Evolutionary conservation across 495 filamentous ascomycete species (phyloP).

Genomic region (Tuber umbilicatum): DNA sequence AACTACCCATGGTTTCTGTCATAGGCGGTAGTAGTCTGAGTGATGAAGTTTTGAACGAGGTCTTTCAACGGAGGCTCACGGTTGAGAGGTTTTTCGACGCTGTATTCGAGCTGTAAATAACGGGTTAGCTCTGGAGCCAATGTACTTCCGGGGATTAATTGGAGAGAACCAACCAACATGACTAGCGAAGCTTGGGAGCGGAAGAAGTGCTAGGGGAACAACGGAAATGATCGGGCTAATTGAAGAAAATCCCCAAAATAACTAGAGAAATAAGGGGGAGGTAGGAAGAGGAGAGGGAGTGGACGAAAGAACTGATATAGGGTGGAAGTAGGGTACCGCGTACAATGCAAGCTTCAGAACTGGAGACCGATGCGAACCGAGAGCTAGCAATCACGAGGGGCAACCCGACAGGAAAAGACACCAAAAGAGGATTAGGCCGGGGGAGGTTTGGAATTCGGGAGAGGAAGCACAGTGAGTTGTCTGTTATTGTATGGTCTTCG

Average conservation of each 20-base stretch:
- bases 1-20: constrained; percentile 42
- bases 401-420: neutral
- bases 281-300: constrained; percentile 5
- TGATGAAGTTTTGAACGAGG: constrained; percentile 38
- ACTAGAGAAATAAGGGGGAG: constrained; percentile 2
- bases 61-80: constrained; percentile 38
- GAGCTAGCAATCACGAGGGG: neutral
- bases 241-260: neutral
- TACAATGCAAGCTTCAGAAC: neutral
- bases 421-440: neutral
- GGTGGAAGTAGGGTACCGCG: neutral
- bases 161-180: constrained; percentile 22
- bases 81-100: constrained; percentile 41
- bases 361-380: neutral
- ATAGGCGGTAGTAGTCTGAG: constrained; percentile 34
- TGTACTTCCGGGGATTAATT: neutral
- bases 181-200: constrained; percentile 6
- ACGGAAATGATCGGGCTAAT: neutral
- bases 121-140: constrained; percentile 1
- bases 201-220: constrained; percentile 7
- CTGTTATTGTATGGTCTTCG: neutral
- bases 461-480: constrained; percentile 14
- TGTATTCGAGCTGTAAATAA: constrained; percentile 36
- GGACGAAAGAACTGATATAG: neutral
- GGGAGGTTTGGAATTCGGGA: neutral